phyloP scores from a whole-genome alignment of 805 yeast species.

The Ogataea polymorpha region DNA sequence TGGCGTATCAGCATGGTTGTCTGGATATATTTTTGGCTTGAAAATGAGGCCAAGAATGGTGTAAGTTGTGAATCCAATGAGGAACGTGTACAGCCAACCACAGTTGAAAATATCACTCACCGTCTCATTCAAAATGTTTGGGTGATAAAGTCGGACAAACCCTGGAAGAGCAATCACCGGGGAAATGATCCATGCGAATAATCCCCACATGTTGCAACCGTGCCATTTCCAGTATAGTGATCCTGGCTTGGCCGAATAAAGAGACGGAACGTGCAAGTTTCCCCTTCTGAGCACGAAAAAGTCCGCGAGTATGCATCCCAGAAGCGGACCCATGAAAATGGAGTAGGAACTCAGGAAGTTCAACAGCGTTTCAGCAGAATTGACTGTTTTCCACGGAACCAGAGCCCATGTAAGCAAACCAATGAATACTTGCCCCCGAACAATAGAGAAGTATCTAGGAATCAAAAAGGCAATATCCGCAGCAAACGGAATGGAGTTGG shows the following conservation, averaged over 20 bases:
- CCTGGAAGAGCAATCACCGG: slow-evolving; percentile 30
- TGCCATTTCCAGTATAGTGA: slow-evolving; percentile 18
- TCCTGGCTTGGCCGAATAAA: slow-evolving; percentile 14
- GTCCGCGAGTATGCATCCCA: slow-evolving; percentile 21
- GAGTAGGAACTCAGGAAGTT: slow-evolving; percentile 23
- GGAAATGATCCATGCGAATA: slow-evolving; percentile 18
- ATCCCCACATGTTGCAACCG: slow-evolving; percentile 21
- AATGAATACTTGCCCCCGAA: slow-evolving; percentile 21
- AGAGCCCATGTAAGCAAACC: slow-evolving; percentile 23
- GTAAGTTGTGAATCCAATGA: slow-evolving; percentile 18
- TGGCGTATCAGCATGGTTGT: slow-evolving; percentile 21
- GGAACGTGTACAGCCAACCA: slow-evolving; percentile 26
- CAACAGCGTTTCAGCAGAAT: slow-evolving; percentile 18
- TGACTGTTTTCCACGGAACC: slow-evolving; percentile 25
- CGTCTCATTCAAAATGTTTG: slow-evolving; percentile 12
- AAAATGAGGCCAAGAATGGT: slow-evolving; percentile 14
- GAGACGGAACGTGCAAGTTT: slow-evolving; percentile 22
- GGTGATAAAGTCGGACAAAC: slow-evolving; percentile 25
- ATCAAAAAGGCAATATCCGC: slow-evolving; percentile 28
- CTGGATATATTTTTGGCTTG: slow-evolving; percentile 24
- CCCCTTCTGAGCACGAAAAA: slow-evolving; percentile 20
- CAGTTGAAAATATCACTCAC: slow-evolving; percentile 23
- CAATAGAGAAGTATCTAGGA: slow-evolving; percentile 29
- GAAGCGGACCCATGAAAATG: slow-evolving; percentile 23
- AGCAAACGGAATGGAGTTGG: slow-evolving; percentile 27